Evolutionary conservation across 2,329 filamentous ascomycete genomes (phyloP).

Genomic region (Simplicillium aogashimaense): DNA sequence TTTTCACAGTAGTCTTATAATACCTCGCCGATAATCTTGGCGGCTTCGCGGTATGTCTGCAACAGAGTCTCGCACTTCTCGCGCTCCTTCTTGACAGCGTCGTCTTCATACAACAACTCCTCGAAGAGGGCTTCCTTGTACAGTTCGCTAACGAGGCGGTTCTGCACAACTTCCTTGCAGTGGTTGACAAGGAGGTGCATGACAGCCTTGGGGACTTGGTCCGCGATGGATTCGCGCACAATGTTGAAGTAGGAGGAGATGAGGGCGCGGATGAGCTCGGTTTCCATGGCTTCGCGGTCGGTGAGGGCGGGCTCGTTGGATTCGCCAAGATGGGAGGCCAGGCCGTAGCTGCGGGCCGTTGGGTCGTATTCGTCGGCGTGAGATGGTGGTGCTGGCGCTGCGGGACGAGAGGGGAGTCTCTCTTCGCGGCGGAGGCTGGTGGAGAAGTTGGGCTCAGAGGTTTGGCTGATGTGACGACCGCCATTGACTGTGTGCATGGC

Average conservation of each 20-base stretch:
- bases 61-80: conserved; percentile 98
- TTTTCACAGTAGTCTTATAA: conserved; percentile 44
- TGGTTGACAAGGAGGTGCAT: conserved; percentile 99
- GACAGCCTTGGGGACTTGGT: conserved; percentile 96
- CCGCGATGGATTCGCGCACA: conserved; percentile 94
- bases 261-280: conserved; percentile 88
- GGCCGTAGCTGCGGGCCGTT: conserved; percentile 24
- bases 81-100: conserved; percentile 91
- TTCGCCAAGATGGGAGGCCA: conserved; percentile 45
- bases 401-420: conserved; percentile 40
- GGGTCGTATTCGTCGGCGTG: conserved; percentile 31
- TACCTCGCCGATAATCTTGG: conserved; percentile 96
- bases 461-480: conserved; percentile 64
- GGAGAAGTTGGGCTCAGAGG: conserved; percentile 69
- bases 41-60: conserved; percentile 91
- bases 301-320: conserved; percentile 78
- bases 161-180: conserved; percentile 96
- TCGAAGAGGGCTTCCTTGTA: conserved; percentile 89
- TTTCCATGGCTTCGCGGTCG: conserved; percentile 93
- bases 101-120: conserved; percentile 93
- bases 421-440: conserved; percentile 73
- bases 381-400: conserved; percentile 18
- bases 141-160: conserved; percentile 86
- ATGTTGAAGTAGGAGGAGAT: conserved; percentile 99
- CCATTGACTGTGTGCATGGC: conserved; percentile 17